A percentile compares a stretch with the other conserved stretches of the same genome.
These are phyloP conservation scores for Puccinellia tenuiflora DNA, from an alignment of 176 grass and related monocot species.

Conservation along the genomic window DNA sequence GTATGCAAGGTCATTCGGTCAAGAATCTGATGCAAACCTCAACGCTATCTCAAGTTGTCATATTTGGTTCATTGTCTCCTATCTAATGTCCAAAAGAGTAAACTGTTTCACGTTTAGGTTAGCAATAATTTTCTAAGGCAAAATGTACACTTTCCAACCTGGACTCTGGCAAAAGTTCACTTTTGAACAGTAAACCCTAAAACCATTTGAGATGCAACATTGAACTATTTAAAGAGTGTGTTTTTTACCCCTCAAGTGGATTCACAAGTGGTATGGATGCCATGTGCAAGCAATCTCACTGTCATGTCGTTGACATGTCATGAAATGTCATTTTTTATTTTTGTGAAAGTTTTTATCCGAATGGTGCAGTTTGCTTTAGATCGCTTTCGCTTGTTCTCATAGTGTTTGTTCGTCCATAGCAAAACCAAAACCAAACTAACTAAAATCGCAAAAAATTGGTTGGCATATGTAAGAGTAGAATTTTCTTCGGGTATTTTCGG, in stretches of 20 bases:
- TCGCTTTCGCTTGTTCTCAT: not conserved
- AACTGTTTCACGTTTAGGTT: not conserved
- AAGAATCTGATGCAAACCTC: not conserved
- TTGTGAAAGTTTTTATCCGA: not conserved
- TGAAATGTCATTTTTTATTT: not conserved
- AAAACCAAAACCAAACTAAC: not conserved
- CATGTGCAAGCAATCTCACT: not conserved
- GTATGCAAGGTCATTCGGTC: not conserved
- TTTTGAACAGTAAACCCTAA: not conserved
- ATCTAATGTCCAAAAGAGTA: not conserved
- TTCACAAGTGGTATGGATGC: not conserved
- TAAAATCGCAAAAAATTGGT: not conserved
- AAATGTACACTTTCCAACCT: not conserved
- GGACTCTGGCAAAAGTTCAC: not conserved
- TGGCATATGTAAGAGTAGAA: not conserved
- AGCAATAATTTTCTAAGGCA: not conserved
- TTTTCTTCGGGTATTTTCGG: not conserved
- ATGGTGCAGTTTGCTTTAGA: not conserved
- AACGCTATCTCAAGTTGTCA: not conserved
- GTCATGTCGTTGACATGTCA: not conserved
- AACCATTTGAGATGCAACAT: not conserved
- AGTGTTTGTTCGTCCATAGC: not conserved
- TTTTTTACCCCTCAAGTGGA: not conserved
- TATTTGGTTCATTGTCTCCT: not conserved
- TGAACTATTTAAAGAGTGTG: not conserved